Evolutionary conservation across 2,329 filamentous ascomycete genomes (phyloP).

Genomic region (Fusarium dlaminii): DNA sequence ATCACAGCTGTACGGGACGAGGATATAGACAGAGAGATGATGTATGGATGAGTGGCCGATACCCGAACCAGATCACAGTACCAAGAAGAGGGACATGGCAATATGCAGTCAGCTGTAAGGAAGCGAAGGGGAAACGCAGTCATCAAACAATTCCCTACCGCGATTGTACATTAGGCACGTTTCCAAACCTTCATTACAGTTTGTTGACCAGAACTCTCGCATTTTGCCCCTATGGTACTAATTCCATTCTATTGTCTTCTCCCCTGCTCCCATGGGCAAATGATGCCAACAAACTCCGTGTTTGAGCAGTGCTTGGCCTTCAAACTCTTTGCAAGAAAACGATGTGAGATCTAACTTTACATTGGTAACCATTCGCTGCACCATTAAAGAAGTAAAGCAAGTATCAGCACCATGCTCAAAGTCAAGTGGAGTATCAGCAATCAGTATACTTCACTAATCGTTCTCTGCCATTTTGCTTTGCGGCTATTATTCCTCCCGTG

Average conservation of each 20-base stretch:
- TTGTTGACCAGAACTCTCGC: background rate
- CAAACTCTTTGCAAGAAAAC: background rate
- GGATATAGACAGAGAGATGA: conserved; percentile 23
- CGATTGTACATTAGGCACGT: background rate
- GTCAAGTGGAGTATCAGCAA: background rate
- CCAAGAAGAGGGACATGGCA: background rate
- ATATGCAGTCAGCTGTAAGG: background rate
- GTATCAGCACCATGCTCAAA: background rate
- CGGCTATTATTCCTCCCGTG: background rate
- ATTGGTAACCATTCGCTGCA: too few relatives aligned
- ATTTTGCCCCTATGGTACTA: background rate
- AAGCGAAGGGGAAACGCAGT: background rate
- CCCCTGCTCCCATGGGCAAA: background rate
- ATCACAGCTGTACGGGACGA: conserved; percentile 12
- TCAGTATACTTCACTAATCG: background rate
- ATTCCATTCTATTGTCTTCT: background rate
- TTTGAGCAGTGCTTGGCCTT: background rate
- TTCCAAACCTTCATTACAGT: background rate
- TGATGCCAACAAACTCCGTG: background rate
- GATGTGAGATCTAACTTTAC: background rate
- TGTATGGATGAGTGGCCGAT: conserved; percentile 5
- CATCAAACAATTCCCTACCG: background rate
- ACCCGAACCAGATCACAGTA: background rate
- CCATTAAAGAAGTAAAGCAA: background rate
- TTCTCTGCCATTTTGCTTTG: background rate